Evolutionary conservation across 441 rosid genomes (phyloP).

Genomic region (Eutrema salsugineum): DNA sequence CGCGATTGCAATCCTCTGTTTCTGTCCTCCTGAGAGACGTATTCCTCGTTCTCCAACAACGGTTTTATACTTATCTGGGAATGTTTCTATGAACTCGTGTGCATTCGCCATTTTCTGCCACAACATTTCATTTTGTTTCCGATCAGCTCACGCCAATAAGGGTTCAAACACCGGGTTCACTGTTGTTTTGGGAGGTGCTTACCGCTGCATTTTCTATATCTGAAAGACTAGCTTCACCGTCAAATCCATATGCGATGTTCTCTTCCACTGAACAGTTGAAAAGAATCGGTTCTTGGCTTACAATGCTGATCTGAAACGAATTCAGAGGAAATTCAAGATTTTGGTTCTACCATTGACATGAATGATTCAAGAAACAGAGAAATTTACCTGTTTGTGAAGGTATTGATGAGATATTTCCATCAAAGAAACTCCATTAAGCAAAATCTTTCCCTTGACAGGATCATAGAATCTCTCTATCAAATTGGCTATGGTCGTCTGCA

Average conservation of each 20-base stretch:
- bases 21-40: slow-evolving; percentile 93
- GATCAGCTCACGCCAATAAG: no score
- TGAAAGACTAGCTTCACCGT: slow-evolving; percentile 52
- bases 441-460: slow-evolving; percentile 77
- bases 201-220: slow-evolving; percentile 76
- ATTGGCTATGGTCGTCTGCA: slow-evolving; percentile 88
- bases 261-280: slow-evolving; percentile 89
- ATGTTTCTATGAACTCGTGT: slow-evolving; percentile 67
- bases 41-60: slow-evolving; percentile 83
- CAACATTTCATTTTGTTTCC: neutral
- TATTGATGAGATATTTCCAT: slow-evolving; percentile 78
- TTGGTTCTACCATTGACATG: neutral
- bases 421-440: slow-evolving; percentile 78
- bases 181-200: slow-evolving; percentile 34
- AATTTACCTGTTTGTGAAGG: slow-evolving; percentile 72
- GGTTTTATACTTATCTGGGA: slow-evolving; percentile 80
- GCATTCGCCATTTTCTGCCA: slow-evolving; percentile 97
- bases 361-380: neutral
- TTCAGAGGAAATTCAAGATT: neutral
- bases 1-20: slow-evolving; percentile 88
- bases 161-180: no score
- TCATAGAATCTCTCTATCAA: slow-evolving; percentile 93
- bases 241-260: slow-evolving; percentile 82
- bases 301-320: slow-evolving; percentile 73
- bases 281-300: slow-evolving; percentile 95